Percentiles rank a stretch among this genome's conserved stretches.
Conservation (phyloP, 2,329 filamentous ascomycete genomes). For the Pseudogymnoascus sp. region DNA sequence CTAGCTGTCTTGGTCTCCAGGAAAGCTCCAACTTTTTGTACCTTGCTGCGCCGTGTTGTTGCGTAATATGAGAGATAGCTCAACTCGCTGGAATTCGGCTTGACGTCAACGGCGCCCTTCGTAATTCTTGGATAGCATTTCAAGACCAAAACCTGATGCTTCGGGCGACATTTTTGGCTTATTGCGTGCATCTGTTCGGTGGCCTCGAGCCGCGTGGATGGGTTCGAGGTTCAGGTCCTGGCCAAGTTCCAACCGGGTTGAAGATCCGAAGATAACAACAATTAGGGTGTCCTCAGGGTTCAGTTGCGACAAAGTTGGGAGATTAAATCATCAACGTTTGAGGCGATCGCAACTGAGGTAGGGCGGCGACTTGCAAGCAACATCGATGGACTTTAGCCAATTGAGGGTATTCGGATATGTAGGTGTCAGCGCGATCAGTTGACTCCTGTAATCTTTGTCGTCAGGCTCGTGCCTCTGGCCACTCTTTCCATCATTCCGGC, state of each 20-base stretch:
- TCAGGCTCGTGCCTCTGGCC: conserved; percentile 7
- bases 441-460: background rate
- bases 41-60: conserved; percentile 85
- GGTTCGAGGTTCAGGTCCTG: background rate
- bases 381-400: background rate
- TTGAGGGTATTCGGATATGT: background rate
- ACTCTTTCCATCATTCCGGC: conserved; percentile 6
- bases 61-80: conserved; percentile 97
- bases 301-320: conserved; percentile 1
- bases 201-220: background rate
- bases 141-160: conserved; percentile 91
- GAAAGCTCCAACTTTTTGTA: conserved; percentile 91
- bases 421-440: conserved; percentile 2
- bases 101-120: conserved; percentile 86
- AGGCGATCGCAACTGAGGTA: background rate
- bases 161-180: conserved; percentile 68
- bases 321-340: background rate
- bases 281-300: conserved; percentile 1
- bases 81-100: conserved; percentile 92
- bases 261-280: background rate
- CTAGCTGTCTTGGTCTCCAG: conserved; percentile 87
- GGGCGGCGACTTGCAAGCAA: background rate
- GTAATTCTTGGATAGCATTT: conserved; percentile 94
- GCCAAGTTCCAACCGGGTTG: background rate
- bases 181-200: conserved; percentile 48